Evolutionary conservation across 192 early-diverging fungal genomes (phyloP).

Genomic region (Diversispora epigaea): DNA sequence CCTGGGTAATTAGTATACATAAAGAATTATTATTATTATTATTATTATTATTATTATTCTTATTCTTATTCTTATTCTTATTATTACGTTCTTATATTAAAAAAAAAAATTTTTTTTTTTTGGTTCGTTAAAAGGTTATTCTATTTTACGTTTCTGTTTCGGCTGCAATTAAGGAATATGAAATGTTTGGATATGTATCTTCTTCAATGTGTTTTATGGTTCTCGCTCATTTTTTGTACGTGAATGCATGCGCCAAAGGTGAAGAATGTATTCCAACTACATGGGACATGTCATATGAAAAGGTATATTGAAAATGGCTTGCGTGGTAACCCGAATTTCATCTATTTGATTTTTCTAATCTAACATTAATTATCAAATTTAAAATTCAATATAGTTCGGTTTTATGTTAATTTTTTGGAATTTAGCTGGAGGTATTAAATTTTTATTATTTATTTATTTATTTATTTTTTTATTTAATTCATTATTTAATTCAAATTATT

Average conservation of each 20-base stretch:
- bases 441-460: neutral
- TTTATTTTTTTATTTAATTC: neutral
- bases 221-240: constrained; percentile 51
- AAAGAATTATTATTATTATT: neutral
- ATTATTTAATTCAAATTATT: neutral
- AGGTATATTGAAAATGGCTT: constrained; percentile 31
- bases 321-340: neutral
- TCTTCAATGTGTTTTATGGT: constrained; percentile 47
- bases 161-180: constrained; percentile 48
- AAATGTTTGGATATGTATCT: constrained; percentile 42
- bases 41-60: neutral
- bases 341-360: neutral
- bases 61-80: neutral
- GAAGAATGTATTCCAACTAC: constrained; percentile 55
- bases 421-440: constrained; percentile 41
- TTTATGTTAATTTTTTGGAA: constrained; percentile 59
- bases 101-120: neutral
- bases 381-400: constrained; percentile 29
- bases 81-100: neutral
- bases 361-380: neutral
- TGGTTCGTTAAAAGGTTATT: constrained; percentile 27
- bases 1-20: constrained; percentile 39
- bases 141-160: constrained; percentile 51
- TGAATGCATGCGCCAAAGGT: constrained; percentile 51
- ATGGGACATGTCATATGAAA: constrained; percentile 57